Base-by-base conservation (phyloP, 331 rosid species). In the Quercus lobata region DNA sequence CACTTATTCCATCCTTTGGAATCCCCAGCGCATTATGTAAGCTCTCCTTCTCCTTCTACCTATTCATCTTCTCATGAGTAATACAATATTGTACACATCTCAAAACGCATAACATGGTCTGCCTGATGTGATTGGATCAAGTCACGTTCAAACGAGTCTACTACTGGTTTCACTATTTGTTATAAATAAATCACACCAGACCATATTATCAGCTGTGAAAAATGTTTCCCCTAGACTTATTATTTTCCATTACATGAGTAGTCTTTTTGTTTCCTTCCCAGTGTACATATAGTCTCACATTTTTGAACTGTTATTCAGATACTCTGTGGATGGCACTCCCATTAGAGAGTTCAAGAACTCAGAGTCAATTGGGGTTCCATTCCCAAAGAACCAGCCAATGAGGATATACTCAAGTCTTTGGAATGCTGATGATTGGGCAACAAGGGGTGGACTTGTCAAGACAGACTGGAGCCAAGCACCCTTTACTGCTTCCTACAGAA, bases 1-100 rank as follows among this genome's bases (percentile, higher is more conserved):
- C 79, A 85, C 92, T 58, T 92, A 91, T 15, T 86, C 97, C 9
- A 82, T 89, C 44, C 88, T 75, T n/a, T 92, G 94, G 97, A 93
- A 89, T 57, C 89, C 91, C 22, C 92, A 88, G 57, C 63, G 85
- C 49, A 87, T 90, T 57, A 80, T 89, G 97, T 91, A 85, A 76
- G 81, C 5, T 57, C n/a, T 5, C 11, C 44, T 35, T 6, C 41
- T 35, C 37, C 37, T 35, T 35, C 41, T 6, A 6, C 8, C 41
- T 7, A 37, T 37, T 37, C 2, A 37, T 37, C 0, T 37, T 37
- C 44, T 7, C 10, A 37, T 7, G 2, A 37, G 44, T 37, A 37
- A 37, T 35, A 6, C 41, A 34, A 34, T 34, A n/a, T n/a, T 73
- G 37, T 34, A 35, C 7, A 6, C 41, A 35, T 35, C 8, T 35